Percentiles rank a stretch among this genome's conserved stretches.
Evolutionary conservation across 2,329 filamentous ascomycete species (phyloP).

Genomic region (Elsinoe fawcettii): DNA sequence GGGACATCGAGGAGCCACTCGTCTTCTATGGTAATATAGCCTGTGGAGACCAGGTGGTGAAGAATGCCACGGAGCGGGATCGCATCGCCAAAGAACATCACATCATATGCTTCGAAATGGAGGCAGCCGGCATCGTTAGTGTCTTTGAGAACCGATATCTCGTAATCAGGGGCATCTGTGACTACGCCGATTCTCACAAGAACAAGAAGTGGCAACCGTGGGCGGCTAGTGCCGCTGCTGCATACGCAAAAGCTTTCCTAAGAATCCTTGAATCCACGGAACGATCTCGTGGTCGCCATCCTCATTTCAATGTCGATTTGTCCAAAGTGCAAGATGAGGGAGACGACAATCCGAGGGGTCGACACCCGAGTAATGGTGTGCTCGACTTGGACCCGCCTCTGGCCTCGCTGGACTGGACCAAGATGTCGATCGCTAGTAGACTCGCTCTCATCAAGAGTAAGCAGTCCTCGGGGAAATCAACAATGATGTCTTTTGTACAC

Average conservation of each 20-base stretch:
- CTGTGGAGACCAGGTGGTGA: constrained; percentile 29
- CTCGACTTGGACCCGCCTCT: not conserved
- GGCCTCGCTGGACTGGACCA: not conserved
- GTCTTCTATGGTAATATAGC: constrained; percentile 35
- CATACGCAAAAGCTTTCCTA: constrained; percentile 20
- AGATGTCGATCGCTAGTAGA: not conserved
- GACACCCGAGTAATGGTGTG: not conserved
- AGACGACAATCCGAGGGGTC: no score
- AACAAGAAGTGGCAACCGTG: constrained; percentile 22
- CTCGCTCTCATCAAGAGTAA: not conserved
- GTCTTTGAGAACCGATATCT: constrained; percentile 19
- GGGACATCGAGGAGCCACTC: not conserved
- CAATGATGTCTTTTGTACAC: not conserved
- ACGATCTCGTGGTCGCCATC: no score
- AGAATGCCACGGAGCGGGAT: constrained; percentile 13
- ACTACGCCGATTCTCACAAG: constrained; percentile 24
- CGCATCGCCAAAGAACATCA: constrained; percentile 12
- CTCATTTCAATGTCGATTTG: no score
- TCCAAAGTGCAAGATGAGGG: no score
- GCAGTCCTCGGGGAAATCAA: not conserved
- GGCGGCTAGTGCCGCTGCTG: constrained; percentile 21
- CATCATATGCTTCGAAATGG: constrained; percentile 19
- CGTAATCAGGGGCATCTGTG: constrained; percentile 24
- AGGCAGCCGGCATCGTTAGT: constrained; percentile 16
- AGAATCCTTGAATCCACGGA: not conserved